Evolutionary conservation across 805 yeast species (phyloP).

Genomic region (Torulaspora indica): DNA sequence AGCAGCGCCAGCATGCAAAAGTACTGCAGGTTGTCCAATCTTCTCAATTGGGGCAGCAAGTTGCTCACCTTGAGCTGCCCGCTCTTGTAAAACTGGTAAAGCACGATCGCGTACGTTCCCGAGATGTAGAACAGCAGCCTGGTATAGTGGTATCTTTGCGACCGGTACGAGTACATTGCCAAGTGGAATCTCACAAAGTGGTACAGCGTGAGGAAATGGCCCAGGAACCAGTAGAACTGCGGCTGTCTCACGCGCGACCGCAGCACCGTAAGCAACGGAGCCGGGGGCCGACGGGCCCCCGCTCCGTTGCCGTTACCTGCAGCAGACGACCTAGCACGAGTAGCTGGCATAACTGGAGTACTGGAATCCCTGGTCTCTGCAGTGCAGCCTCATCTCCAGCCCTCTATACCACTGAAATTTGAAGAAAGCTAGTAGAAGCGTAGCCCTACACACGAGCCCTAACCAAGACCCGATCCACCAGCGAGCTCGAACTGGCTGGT

Average conservation of each 20-base stretch:
- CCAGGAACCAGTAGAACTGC: slow-evolving; percentile 67
- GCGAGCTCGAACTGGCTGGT: too few species aligned
- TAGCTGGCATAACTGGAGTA: background rate
- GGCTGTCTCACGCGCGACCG: slow-evolving; percentile 40
- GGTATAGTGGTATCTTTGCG: slow-evolving; percentile 38
- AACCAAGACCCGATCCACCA: background rate
- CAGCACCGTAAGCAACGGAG: slow-evolving; percentile 23
- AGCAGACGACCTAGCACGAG: slow-evolving; percentile 2
- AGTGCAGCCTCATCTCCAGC: background rate
- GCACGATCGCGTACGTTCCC: slow-evolving; percentile 57
- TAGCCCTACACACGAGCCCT: slow-evolving; percentile 2
- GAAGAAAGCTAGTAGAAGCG: background rate
- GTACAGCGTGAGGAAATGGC: slow-evolving; percentile 49
- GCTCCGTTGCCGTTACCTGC: background rate
- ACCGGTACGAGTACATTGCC: slow-evolving; percentile 40
- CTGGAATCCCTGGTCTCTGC: background rate
- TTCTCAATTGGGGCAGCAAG: slow-evolving; percentile 23
- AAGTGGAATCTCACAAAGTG: slow-evolving; percentile 39
- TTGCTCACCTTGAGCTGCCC: slow-evolving; percentile 38
- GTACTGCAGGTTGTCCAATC: slow-evolving; percentile 61
- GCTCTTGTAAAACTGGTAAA: slow-evolving; percentile 53
- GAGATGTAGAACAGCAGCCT: slow-evolving; percentile 48
- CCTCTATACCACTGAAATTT: background rate
- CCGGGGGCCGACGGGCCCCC: slow-evolving; percentile 14
- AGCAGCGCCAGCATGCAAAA: slow-evolving; percentile 42